Percentiles rank a stretch among this genome's conserved stretches.
phyloP scores from a whole-genome alignment of 805 yeast genomes.

The Diddensiella transvaalensis region DNA sequence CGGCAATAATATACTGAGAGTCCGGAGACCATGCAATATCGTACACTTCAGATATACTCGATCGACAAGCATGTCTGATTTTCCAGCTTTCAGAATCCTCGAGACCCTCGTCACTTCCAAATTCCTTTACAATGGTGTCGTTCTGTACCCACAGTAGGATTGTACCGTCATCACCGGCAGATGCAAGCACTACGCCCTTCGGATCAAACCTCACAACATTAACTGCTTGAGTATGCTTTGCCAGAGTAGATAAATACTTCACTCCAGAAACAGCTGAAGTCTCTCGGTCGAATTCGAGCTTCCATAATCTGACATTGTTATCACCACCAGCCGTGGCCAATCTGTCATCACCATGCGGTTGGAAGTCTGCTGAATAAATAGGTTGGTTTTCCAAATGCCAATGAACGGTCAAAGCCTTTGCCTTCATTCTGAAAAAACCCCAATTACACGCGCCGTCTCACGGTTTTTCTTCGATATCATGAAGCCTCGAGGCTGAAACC shows the following conservation, averaged over 20 bases:
- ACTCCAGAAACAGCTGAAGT: conserved; percentile 40
- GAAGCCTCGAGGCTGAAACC: too few relatives aligned
- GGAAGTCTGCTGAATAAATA: conserved; percentile 38
- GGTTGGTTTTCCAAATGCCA: conserved; percentile 44
- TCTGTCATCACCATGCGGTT: conserved; percentile 37
- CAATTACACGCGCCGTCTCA: too few relatives aligned
- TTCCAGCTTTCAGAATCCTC: conserved; percentile 70
- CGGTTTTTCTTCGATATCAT: too few relatives aligned
- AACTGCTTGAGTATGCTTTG: conserved; percentile 92
- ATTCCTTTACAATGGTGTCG: conserved; percentile 40
- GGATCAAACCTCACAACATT: conserved; percentile 82
- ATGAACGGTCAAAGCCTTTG: conserved; percentile 37
- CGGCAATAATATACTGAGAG: conserved; percentile 70
- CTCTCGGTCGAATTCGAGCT: conserved; percentile 30
- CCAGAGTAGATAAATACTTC: conserved; percentile 72
- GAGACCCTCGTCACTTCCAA: conserved; percentile 39
- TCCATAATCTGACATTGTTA: conserved; percentile 65
- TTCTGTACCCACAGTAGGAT: conserved; percentile 69
- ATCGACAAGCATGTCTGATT: conserved; percentile 53
- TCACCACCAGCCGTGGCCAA: conserved; percentile 95
- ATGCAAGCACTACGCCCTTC: conserved; percentile 63
- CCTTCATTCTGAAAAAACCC: conserved; percentile 29
- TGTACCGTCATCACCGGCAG: conserved; percentile 95
- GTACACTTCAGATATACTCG: conserved; percentile 73
- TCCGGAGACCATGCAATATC: conserved; percentile 94